phyloP scores from a whole-genome alignment of 495 filamentous ascomycete species.

The Tricharina praecox region DNA sequence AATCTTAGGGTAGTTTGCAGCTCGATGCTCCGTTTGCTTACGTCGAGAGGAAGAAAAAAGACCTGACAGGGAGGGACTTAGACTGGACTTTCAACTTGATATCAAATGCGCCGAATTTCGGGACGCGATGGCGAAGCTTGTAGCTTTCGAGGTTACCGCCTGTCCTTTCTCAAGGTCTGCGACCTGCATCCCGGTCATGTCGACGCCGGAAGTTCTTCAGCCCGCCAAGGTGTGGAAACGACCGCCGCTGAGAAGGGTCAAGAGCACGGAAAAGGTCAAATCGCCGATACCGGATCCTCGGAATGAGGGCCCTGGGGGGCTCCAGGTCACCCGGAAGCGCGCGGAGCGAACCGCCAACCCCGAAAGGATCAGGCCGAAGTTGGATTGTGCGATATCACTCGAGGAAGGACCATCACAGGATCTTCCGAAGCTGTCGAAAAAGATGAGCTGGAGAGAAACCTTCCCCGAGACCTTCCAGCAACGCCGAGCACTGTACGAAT shows the following conservation, averaged over 20 bases:
- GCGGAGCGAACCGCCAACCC: neutral
- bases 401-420: neutral
- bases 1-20: constrained; percentile 20
- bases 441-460: neutral
- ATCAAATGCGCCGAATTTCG: constrained; percentile 21
- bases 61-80: constrained; percentile 1
- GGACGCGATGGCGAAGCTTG: constrained; percentile 14
- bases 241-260: constrained; percentile 3
- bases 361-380: neutral
- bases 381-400: neutral
- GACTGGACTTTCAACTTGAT: constrained; percentile 12
- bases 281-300: neutral
- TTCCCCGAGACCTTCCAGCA: neutral
- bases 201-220: constrained; percentile 11
- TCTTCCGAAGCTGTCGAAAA: neutral
- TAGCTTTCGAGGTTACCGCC: constrained; percentile 22
- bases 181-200: constrained; percentile 6
- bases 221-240: constrained; percentile 24
- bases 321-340: neutral
- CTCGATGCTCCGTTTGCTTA: neutral
- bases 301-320: neutral
- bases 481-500: neutral
- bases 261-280: neutral
- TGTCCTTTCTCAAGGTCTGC: constrained; percentile 20
- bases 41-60: too few relatives aligned